Evolutionary conservation across 768 basidiomycete species (phyloP).

Genomic region (Boletus bicolor): DNA sequence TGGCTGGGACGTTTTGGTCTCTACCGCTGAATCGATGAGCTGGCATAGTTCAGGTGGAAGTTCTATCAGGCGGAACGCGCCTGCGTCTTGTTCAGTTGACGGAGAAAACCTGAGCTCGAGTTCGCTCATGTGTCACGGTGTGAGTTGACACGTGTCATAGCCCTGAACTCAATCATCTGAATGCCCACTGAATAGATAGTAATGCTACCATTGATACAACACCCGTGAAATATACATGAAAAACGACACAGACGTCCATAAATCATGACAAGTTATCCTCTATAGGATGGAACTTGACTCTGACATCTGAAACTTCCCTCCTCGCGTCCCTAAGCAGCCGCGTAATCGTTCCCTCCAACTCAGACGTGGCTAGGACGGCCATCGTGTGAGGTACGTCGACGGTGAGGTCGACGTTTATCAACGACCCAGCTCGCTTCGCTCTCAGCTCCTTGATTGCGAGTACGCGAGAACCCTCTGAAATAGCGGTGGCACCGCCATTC

Average conservation of each 20-base stretch:
- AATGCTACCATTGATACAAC: neutral
- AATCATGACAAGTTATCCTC: conserved; percentile 17
- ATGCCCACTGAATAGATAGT: neutral
- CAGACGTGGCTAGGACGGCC: conserved; percentile 55
- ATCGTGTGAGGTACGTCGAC: conserved; percentile 62
- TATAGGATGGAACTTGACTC: conserved; percentile 57
- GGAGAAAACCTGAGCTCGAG: conserved; percentile 52
- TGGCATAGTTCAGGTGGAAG: conserved; percentile 66
- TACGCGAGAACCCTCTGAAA: conserved; percentile 26
- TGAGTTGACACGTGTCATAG: neutral
- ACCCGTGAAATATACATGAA: neutral
- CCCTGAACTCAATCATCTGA: no score
- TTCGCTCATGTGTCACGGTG: conserved; percentile 12
- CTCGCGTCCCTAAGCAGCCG: conserved; percentile 50
- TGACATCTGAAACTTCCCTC: conserved; percentile 71
- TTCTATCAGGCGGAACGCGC: conserved; percentile 68
- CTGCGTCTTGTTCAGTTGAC: conserved; percentile 43
- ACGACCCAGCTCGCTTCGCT: conserved; percentile 74
- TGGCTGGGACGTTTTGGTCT: conserved; percentile 32
- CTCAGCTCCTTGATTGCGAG: conserved; percentile 54
- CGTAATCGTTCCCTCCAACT: conserved; percentile 61
- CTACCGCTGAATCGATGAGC: conserved; percentile 53
- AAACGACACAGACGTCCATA: neutral
- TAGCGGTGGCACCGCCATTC: conserved; percentile 15
- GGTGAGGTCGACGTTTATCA: conserved; percentile 79